Evolutionary conservation across 257 asterid genomes (phyloP).

Genomic region (Voacanga thouarsii): DNA sequence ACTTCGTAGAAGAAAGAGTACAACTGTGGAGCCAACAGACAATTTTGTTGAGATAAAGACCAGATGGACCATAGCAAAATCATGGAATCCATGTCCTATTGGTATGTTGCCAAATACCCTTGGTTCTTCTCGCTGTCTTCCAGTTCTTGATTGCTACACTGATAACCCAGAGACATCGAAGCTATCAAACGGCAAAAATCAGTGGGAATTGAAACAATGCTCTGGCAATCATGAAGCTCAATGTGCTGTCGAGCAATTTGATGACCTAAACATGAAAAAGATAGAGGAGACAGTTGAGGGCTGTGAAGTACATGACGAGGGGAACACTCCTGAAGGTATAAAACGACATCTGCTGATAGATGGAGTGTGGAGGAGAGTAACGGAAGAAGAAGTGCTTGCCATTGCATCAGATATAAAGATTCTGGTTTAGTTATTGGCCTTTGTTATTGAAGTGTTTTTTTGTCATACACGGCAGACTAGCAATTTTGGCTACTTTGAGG

Average conservation of each 20-base stretch:
- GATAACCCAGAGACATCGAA: conserved; percentile 21
- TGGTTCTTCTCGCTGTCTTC: conserved; percentile 60
- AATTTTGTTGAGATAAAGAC: conserved; percentile 22
- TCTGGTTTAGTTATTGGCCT: conserved; percentile 2
- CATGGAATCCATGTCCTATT: conserved; percentile 78
- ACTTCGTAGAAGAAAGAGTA: conserved; percentile 24
- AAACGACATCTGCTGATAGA: conserved; percentile 59
- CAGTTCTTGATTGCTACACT: conserved; percentile 42
- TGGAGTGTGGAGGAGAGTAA: conserved; percentile 66
- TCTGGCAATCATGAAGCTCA: conserved; percentile 54
- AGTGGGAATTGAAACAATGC: conserved; percentile 18
- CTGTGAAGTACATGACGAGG: conserved; percentile 15
- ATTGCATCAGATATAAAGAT: conserved; percentile 60
- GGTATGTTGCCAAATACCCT: conserved; percentile 68
- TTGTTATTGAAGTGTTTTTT: background rate
- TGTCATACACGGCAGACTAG: background rate
- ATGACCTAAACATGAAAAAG: conserved; percentile 24
- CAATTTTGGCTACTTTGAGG: background rate
- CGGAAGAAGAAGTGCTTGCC: conserved; percentile 40
- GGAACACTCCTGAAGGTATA: conserved; percentile 24
- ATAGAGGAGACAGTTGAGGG: conserved; percentile 26
- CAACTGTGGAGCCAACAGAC: conserved; percentile 13
- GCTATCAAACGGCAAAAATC: conserved; percentile 19
- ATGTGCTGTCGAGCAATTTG: conserved; percentile 28
- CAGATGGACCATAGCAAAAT: conserved; percentile 48